These are phyloP conservation scores for Staphylotrichum longicolle DNA, from an alignment of 495 filamentous ascomycete genomes.

Conservation along the genomic window DNA sequence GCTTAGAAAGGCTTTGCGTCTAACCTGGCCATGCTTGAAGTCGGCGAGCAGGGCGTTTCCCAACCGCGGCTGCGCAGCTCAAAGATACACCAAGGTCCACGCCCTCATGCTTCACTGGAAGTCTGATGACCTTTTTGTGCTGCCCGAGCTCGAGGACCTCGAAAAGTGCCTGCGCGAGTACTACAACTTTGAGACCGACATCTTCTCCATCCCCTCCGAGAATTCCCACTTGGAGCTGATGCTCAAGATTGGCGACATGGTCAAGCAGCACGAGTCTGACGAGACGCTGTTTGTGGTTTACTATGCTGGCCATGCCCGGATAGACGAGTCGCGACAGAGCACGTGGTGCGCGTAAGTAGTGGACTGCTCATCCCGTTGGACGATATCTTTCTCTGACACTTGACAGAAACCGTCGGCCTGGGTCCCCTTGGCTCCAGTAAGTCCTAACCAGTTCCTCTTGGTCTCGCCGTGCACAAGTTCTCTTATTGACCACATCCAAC, in stretches of 20 bases:
- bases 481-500: not conserved
- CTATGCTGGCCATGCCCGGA: conserved; percentile 54
- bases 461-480: not conserved
- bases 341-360: conserved; percentile 51
- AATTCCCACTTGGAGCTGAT: conserved; percentile 51
- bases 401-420: conserved; percentile 35
- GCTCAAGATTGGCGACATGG: conserved; percentile 47
- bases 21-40: conserved; percentile 29
- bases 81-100: conserved; percentile 52
- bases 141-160: conserved; percentile 51
- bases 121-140: conserved; percentile 53
- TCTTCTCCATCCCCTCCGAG: conserved; percentile 51
- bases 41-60: conserved; percentile 52
- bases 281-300: conserved; percentile 54
- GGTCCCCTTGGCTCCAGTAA: conserved; percentile 46
- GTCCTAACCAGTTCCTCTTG: not conserved
- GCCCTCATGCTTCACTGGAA: conserved; percentile 55
- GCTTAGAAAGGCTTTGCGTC: not conserved
- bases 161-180: conserved; percentile 48
- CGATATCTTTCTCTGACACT: conserved; percentile 5
- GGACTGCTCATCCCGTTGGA: not conserved
- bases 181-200: conserved; percentile 49
- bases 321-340: conserved; percentile 51
- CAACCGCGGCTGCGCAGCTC: conserved; percentile 40
- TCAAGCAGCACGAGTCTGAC: conserved; percentile 48